These are phyloP conservation scores for Verticillium albo-atrum DNA, from an alignment of 2,329 filamentous ascomycete species.

Conservation along the genomic window DNA sequence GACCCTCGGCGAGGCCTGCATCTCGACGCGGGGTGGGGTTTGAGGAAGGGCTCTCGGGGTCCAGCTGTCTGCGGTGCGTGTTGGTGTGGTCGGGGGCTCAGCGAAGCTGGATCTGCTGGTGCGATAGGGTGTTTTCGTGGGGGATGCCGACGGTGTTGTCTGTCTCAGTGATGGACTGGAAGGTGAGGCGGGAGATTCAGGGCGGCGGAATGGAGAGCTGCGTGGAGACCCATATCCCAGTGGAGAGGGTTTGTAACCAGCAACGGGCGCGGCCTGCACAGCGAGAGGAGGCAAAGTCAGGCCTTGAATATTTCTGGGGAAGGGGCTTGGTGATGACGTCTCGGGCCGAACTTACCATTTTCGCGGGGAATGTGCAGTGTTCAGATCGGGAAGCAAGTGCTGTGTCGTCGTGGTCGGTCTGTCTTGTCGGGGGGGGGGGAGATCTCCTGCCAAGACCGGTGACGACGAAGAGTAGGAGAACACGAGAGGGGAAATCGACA, in stretches of 20 bases:
- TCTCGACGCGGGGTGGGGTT: slow-evolving; percentile 18
- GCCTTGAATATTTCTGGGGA: background rate
- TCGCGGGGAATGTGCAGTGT: background rate
- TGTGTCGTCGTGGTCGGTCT: background rate
- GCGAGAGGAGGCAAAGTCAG: background rate
- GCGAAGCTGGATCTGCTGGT: slow-evolving; percentile 24
- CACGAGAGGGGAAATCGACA: background rate
- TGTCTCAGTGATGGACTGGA: slow-evolving; percentile 51
- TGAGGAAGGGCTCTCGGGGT: slow-evolving; percentile 26
- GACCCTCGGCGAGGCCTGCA: slow-evolving; percentile 32
- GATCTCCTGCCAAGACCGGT: background rate
- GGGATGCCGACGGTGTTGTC: slow-evolving; percentile 60
- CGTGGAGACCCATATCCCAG: slow-evolving; percentile 68
- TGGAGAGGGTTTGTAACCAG: slow-evolving; percentile 66
- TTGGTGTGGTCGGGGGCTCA: slow-evolving; percentile 36
- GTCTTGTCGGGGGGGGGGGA: background rate
- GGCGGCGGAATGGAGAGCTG: slow-evolving; percentile 59
- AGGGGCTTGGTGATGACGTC: background rate
- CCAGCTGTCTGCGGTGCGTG: slow-evolving; percentile 27
- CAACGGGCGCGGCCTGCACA: slow-evolving; percentile 41
- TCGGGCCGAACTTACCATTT: slow-evolving; percentile 3
- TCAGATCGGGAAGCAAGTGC: background rate
- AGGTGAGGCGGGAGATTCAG: slow-evolving; percentile 61
- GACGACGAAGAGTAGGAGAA: slow-evolving; percentile 2
- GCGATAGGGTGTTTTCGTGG: slow-evolving; percentile 37